Evolutionary conservation across 2,329 filamentous ascomycete genomes (phyloP).

Genomic region (Ampelomyces quisqualis): DNA sequence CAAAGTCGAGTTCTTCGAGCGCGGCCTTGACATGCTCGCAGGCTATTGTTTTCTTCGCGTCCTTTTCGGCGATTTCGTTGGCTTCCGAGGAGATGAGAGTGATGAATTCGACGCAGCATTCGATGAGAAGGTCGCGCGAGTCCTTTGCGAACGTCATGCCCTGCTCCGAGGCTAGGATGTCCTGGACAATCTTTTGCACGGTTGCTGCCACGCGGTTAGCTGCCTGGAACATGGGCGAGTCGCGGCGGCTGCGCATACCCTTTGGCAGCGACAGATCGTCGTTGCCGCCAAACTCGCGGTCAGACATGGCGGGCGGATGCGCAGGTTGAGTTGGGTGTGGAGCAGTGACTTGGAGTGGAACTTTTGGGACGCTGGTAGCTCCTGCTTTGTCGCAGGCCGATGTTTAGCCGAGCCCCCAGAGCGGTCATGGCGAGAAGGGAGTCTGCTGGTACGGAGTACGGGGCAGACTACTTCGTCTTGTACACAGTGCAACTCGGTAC

Average conservation of each 20-base stretch:
- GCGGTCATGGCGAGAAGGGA: too few species aligned
- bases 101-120: conserved; percentile 99
- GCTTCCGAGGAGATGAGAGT: conserved; percentile 97
- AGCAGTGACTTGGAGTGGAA: conserved; percentile 8
- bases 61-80: conserved; percentile 98
- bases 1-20: conserved; percentile 86
- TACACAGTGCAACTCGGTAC: too few species aligned
- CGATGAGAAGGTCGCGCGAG: conserved; percentile 89
- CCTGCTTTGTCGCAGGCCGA: conserved; percentile 1
- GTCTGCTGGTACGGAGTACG: too few species aligned
- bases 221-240: neutral
- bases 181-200: conserved; percentile 82
- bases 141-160: conserved; percentile 92
- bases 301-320: conserved; percentile 40
- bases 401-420: neutral
- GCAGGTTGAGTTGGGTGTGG: conserved; percentile 8
- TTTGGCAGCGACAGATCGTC: conserved; percentile 48
- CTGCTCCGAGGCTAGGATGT: conserved; percentile 77
- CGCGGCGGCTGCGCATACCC: conserved; percentile 24
- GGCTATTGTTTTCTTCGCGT: conserved; percentile 98
- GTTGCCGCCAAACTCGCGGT: conserved; percentile 48
- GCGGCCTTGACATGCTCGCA: conserved; percentile 97
- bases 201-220: conserved; percentile 54
- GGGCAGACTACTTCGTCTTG: too few species aligned
- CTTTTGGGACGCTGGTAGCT: neutral